These are phyloP conservation scores for Salix exigua DNA, from an alignment of 345 rosid genomes.

Conservation along the genomic window DNA sequence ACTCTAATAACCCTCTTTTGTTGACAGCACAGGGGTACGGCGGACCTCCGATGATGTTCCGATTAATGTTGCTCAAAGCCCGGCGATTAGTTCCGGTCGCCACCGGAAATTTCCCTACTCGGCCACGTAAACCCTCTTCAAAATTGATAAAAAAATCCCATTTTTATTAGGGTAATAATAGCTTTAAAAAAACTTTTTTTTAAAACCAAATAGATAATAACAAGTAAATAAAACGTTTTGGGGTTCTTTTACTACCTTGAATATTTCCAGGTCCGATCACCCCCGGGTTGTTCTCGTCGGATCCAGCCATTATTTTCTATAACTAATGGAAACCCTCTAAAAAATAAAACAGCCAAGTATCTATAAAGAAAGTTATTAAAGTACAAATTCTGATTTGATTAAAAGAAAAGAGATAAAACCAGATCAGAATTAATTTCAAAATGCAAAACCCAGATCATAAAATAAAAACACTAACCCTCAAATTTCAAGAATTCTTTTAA, in stretches of 20 bases:
- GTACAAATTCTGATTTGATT: background rate
- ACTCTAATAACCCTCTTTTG: conserved; percentile 61
- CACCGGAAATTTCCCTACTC: conserved; percentile 52
- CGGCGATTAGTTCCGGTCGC: conserved; percentile 54
- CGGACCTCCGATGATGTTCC: conserved; percentile 56
- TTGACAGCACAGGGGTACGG: conserved; percentile 63
- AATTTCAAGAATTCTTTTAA: conserved; percentile 10
- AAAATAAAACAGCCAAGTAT: conserved; percentile 1
- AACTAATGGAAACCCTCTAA: conserved; percentile 18
- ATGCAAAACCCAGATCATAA: too few species aligned
- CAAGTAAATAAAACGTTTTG: background rate
- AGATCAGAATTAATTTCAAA: too few species aligned
- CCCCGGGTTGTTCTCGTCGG: conserved; percentile 71
- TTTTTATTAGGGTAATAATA: too few species aligned
- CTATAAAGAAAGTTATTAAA: background rate
- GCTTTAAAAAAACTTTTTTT: background rate
- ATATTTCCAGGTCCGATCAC: conserved; percentile 49
- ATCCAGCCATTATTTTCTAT: conserved; percentile 52
- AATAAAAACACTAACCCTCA: conserved; percentile 19
- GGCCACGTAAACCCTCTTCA: conserved; percentile 50
- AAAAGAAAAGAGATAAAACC: conserved; percentile 17
- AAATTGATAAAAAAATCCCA: background rate
- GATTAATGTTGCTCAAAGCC: conserved; percentile 66
- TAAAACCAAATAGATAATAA: background rate
- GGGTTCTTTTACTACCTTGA: conserved; percentile 39